phyloP scores from a whole-genome alignment of 2,329 filamentous ascomycete genomes.

The Lecanicillium sp. region DNA sequence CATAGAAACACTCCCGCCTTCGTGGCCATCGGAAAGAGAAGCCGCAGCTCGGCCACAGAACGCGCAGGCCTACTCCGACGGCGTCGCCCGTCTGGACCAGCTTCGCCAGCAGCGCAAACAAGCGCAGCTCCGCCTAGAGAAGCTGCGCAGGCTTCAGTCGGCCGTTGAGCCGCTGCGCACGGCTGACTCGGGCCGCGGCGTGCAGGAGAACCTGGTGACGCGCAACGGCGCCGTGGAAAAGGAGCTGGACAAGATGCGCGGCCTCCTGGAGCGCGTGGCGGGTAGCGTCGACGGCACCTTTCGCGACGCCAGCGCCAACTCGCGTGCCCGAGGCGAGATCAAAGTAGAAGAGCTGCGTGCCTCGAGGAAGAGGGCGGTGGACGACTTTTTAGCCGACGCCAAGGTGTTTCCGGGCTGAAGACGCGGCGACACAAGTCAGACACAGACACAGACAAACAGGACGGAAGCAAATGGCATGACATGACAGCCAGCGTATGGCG shows the following conservation, averaged over 20 bases:
- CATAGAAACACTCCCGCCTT: constrained; percentile 40
- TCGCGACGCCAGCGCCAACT: constrained; percentile 17
- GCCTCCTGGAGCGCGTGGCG: constrained; percentile 54
- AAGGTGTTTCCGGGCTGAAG: constrained; percentile 15
- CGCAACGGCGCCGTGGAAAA: constrained; percentile 58
- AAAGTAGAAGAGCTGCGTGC: constrained; percentile 31
- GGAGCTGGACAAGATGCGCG: constrained; percentile 61
- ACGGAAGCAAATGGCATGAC: background rate
- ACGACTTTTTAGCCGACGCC: constrained; percentile 32
- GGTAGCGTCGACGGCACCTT: constrained; percentile 42
- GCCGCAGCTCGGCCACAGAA: constrained; percentile 35
- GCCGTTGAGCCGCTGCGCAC: constrained; percentile 40
- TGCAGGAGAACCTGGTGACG: constrained; percentile 63
- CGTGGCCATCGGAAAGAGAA: constrained; percentile 40
- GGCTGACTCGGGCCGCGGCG: constrained; percentile 26
- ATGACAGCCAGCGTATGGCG: background rate
- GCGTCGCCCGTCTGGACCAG: constrained; percentile 41
- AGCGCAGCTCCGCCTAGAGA: constrained; percentile 36
- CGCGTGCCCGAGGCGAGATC: constrained; percentile 18
- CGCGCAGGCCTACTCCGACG: constrained; percentile 45
- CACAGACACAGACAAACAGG: background rate
- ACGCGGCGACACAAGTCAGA: background rate
- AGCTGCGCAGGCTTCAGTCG: constrained; percentile 42
- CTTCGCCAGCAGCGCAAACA: constrained; percentile 37
- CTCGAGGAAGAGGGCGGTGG: constrained; percentile 37